Evolutionary conservation across 305 asterid species (phyloP).

Genomic region (Fraxinus angustifolia): DNA sequence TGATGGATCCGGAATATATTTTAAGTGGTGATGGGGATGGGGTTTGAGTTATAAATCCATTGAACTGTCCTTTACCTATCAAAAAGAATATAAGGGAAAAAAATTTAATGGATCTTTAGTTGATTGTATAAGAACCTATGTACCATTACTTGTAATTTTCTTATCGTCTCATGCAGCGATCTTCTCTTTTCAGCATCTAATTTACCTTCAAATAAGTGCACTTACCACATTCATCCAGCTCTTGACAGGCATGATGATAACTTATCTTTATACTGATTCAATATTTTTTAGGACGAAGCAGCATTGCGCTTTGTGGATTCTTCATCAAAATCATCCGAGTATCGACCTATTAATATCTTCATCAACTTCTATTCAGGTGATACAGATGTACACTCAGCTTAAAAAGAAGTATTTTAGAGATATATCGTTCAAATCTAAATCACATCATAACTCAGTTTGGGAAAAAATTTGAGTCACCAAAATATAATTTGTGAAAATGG

Average conservation of each 20-base stretch:
- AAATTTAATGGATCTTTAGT: neutral
- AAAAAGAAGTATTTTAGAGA: neutral
- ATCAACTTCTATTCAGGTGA: constrained; percentile 88
- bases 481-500: neutral
- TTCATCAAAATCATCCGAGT: constrained; percentile 57
- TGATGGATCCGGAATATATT: neutral
- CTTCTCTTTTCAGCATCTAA: neutral
- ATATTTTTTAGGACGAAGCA: constrained; percentile 71
- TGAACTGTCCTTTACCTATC: neutral
- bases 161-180: neutral
- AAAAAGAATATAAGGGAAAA: neutral
- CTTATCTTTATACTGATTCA: constrained; percentile 3
- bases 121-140: neutral
- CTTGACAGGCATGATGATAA: constrained; percentile 7
- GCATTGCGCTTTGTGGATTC: constrained; percentile 85
- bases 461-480: neutral
- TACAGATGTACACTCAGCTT: neutral
- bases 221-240: neutral
- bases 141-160: neutral
- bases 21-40: neutral
- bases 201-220: neutral
- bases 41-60: neutral
- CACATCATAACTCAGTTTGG: neutral
- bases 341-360: constrained; percentile 83
- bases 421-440: neutral